phyloP scores from a whole-genome alignment of 352 stramenopile species.

The Bremia lactucae region DNA sequence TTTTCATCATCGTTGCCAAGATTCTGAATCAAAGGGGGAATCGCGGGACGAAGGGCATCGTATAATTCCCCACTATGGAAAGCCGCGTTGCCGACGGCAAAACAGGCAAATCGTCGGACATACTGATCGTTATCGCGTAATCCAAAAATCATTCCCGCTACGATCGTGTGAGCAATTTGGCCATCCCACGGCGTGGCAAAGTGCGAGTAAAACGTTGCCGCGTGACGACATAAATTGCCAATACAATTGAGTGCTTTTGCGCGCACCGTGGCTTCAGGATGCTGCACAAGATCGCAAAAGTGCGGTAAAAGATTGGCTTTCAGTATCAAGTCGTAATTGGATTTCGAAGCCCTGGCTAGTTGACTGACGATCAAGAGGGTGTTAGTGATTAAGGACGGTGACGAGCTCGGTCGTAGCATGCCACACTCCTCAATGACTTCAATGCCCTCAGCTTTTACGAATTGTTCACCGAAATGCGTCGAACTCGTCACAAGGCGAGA shows the following conservation, averaged over 20 bases:
- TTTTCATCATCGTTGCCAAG: constrained; percentile 79
- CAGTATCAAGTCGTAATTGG: constrained; percentile 66
- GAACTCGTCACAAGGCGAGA: constrained; percentile 79
- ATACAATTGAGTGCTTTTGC: constrained; percentile 87
- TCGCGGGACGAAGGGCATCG: constrained; percentile 36
- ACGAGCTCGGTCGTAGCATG: constrained; percentile 34
- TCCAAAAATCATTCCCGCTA: constrained; percentile 47
- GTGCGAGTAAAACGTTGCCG: constrained; percentile 77
- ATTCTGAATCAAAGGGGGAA: constrained; percentile 63
- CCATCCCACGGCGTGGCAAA: constrained; percentile 25
- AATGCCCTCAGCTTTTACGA: constrained; percentile 61
- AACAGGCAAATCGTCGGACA: constrained; percentile 88
- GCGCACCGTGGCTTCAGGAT: constrained; percentile 65
- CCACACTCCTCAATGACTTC: constrained; percentile 56
- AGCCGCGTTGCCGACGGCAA: constrained; percentile 90
- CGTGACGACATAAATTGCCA: constrained; percentile 88
- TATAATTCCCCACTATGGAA: constrained; percentile 86
- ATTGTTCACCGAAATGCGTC: constrained; percentile 70
- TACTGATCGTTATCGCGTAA: constrained; percentile 66
- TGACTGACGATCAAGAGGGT: constrained; percentile 83
- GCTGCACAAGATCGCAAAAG: constrained; percentile 45
- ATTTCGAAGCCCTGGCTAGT: constrained; percentile 59
- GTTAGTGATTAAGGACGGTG: constrained; percentile 61
- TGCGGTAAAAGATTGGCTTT: constrained; percentile 37
- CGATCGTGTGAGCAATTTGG: constrained; percentile 20